Conservation (phyloP, 352 stramenopile genomes). For the Phytophthora melonis region DNA sequence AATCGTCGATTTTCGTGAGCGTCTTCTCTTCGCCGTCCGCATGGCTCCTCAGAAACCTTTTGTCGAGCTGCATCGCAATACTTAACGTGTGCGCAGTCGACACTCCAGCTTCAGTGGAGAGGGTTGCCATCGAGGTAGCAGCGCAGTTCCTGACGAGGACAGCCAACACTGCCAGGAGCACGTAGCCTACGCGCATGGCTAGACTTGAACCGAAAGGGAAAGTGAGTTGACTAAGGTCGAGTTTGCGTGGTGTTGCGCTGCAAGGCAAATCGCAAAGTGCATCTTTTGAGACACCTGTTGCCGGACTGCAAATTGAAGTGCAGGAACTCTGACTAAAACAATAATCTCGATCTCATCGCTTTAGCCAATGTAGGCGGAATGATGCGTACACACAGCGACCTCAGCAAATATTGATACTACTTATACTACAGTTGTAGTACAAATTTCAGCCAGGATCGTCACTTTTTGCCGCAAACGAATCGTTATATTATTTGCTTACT, state of each 20-base stretch:
- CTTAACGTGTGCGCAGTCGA: background rate
- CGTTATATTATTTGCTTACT: no score
- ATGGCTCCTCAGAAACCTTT: background rate
- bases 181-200: background rate
- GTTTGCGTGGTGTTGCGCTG: constrained; percentile 47
- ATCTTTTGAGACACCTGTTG: background rate
- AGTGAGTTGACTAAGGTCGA: background rate
- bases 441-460: no score
- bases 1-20: constrained; percentile 8
- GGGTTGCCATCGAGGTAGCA: background rate
- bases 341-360: no score
- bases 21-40: constrained; percentile 1
- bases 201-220: background rate
- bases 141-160: background rate
- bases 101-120: background rate
- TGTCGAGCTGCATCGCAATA: background rate
- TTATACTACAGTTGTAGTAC: no score
- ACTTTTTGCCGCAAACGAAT: no score
- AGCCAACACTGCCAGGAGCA: background rate
- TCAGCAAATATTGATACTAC: no score
- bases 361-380: no score
- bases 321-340: no score
- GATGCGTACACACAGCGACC: no score
- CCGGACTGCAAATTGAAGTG: no score
- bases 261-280: constrained; percentile 46